phyloP scores from a whole-genome alignment of 345 rosid species.

The Jatropha curcas region DNA sequence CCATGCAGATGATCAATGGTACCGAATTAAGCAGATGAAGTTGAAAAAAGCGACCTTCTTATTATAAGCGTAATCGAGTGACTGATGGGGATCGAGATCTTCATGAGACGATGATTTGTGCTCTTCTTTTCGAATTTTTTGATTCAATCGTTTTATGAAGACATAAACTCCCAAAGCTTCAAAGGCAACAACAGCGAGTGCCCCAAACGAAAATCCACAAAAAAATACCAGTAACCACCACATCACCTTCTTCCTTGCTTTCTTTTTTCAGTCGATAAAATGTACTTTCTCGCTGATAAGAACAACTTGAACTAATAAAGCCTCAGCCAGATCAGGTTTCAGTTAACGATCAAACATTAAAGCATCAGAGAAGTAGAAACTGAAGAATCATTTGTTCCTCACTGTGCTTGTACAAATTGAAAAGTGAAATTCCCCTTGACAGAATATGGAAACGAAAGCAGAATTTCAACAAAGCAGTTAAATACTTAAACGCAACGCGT shows the following conservation, averaged over 20 bases:
- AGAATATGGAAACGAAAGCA: no score
- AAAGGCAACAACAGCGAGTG: constrained; percentile 9
- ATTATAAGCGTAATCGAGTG: constrained; percentile 14
- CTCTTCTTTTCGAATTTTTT: constrained; percentile 3
- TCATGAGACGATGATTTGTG: background rate
- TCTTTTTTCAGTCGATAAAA: no score
- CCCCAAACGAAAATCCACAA: constrained; percentile 22
- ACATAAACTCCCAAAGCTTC: constrained; percentile 23
- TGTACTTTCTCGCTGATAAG: background rate
- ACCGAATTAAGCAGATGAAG: background rate
- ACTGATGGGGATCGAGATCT: constrained; percentile 25
- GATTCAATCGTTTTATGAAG: constrained; percentile 22
- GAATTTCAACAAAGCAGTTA: no score
- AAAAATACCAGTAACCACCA: constrained; percentile 16
- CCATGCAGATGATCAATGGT: no score
- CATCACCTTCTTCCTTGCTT: background rate
- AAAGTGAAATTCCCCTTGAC: no score
- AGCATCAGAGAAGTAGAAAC: background rate
- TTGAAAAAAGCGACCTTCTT: constrained; percentile 19
- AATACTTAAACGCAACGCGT: no score
- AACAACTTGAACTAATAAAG: background rate
- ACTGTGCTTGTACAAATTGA: no score
- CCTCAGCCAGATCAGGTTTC: no score
- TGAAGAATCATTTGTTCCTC: no score
- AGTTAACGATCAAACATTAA: no score